Base-by-base conservation (phyloP, 1,139 yeast species). In the Debaryomycetaceae sp. region DNA sequence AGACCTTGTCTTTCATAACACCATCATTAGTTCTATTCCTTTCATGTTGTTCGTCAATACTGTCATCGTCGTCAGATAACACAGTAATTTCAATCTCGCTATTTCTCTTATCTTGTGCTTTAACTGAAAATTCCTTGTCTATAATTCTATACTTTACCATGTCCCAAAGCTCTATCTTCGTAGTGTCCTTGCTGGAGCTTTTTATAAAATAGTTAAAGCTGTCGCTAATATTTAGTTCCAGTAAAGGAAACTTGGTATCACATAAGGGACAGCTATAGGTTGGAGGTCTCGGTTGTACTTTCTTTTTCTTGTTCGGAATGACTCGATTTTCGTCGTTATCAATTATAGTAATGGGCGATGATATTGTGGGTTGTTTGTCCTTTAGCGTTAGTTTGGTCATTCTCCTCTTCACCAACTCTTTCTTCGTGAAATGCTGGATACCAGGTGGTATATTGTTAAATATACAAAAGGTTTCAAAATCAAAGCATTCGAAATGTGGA, bases 401-500 rank as follows among this genome's bases (percentile, higher is more conserved):
- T 41, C 64, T 62, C 42, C 60, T 60, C 39, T 54, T 49, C 13
- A 63, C 56, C 50, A 65, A 58, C 27, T 63, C 68, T 42, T 63
- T 65, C 37, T 60, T 56, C 5, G 71, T 55, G 5, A 63, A 50
- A 14, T 52, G 53, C 45, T 54, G 57, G 7, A 68, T 60, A 0
- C 71, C 70, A 5, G 51, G 46, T 5, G 74, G 66, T 4, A 74
- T 61, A 37, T 62, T 65, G 51, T 71, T 67, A 50, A 69, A 70
- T 9, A 62, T 45, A 54, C 79, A 74, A 47, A 74, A 74, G 43
- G 62, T 69, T 11, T 71, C 72, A 49, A 67, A 72, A 49, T 74
- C 79, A 57, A 74, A 74, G 53, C 79, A 73, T 54, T 72, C 78
- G 50, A 74, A 72, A 53, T 74, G 79, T 31, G 53, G 53, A 49